Percentiles rank a stretch among this genome's conserved stretches.
phyloP scores from a whole-genome alignment of 1,284 basidiomycete genomes.

The Microbotryum lychnidis-dioicae region DNA sequence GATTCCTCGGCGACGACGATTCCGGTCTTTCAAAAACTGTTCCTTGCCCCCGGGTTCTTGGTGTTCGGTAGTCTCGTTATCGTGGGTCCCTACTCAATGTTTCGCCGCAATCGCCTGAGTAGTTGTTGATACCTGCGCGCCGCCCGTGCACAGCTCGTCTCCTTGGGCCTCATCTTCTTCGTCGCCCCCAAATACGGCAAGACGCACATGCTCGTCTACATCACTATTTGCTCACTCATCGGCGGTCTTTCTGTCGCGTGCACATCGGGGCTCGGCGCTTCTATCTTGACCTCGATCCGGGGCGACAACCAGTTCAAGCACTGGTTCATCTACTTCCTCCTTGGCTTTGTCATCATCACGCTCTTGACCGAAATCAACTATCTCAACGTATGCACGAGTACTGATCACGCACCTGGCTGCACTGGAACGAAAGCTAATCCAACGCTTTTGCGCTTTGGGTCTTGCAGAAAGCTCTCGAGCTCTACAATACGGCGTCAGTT shows the following conservation, averaged over 20 bases:
- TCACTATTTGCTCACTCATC: constrained; percentile 87
- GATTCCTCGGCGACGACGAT: constrained; percentile 76
- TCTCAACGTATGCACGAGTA: constrained; percentile 51
- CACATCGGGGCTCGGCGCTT: constrained; percentile 84
- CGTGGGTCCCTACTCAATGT: neutral
- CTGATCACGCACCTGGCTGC: too few species aligned
- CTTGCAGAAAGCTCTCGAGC: constrained; percentile 67
- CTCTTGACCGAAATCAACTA: constrained; percentile 86
- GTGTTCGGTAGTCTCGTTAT: constrained; percentile 63
- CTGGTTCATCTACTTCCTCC: constrained; percentile 50
- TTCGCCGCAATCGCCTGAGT: too few species aligned
- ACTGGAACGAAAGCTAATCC: too few species aligned
- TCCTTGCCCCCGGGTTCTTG: constrained; percentile 79
- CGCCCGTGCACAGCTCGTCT: too few species aligned
- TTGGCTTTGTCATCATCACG: constrained; percentile 76
- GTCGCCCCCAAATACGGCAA: constrained; percentile 82
- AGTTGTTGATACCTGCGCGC: neutral
- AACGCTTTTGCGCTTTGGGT: too few species aligned
- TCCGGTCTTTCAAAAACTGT: constrained; percentile 65
- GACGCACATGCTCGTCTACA: constrained; percentile 92
- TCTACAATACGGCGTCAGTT: constrained; percentile 89
- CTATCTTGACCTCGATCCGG: constrained; percentile 75
- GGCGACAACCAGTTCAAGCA: constrained; percentile 74
- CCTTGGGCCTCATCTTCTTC: constrained; percentile 46
- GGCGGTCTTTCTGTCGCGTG: constrained; percentile 94